Evolutionary conservation across 2,329 filamentous ascomycete genomes (phyloP), one percentile per base, ranked within the genome.

Genomic region (Aspergillus jensenii): DNA sequence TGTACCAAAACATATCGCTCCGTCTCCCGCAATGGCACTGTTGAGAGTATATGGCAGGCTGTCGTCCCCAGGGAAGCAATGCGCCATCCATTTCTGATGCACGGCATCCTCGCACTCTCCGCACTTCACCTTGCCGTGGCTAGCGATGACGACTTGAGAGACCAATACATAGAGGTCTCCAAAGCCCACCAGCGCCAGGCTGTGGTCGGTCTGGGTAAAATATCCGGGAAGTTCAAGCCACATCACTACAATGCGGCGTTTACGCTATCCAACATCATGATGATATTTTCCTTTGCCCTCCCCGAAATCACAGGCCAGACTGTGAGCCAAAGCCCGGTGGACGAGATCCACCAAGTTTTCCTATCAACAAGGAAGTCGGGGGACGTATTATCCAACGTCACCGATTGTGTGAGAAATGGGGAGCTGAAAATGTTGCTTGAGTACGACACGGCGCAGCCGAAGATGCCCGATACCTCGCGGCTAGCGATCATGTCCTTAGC

Each of bases 231-330:
- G 11, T 59, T 71, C 7, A 66, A 64, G 14, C 61, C 58, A 31
- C 56, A 67, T 7, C 72, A 74, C 53, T 74, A 65, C 46, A 69
- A 75, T 54, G 73, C 74, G 8, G 62, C 70, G 1, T 76, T 77
- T 56, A 69, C 74, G 1, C 59, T 76, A 1, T 71, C 68, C 25
- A 66, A 63, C 21, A 56, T 76, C 11, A 67, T 76, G 51, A 66
- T 72, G 2, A 66, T 71, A 12, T 76, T 71, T 56, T 67, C 69
- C 2, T 75, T 75, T 52, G 75, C 67, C 4, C 68, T 67, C 35
- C 67, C 67, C 3, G 59, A 67, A 9, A 61, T 61, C 19, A 35
- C 46, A 43, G 35, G 58, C 21, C 47, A 58, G 37, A 43, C 53
- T 49, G 11, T 53, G 31, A 35, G 57, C 47, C 4, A 59, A 50